Percentiles rank a stretch among this genome's conserved stretches.
Evolutionary conservation across 2,329 filamentous ascomycete genomes (phyloP).

Genomic region (Trichoderma atrobrunneum): DNA sequence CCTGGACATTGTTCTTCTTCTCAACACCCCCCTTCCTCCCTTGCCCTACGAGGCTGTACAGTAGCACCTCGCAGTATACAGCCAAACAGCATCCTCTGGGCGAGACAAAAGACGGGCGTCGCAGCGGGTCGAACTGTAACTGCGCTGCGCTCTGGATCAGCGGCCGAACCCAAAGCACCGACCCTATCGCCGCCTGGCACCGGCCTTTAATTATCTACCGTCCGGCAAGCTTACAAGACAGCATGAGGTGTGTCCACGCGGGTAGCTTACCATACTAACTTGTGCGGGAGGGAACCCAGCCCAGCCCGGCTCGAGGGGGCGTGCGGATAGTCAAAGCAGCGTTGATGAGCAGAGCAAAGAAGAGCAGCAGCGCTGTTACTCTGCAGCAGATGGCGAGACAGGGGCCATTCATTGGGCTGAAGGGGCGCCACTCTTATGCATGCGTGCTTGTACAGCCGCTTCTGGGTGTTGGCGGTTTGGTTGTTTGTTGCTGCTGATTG

Average conservation of each 20-base stretch:
- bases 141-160: not conserved
- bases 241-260: not conserved
- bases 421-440: not conserved
- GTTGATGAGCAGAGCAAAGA: not conserved
- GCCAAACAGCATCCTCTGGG: not conserved
- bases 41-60: not conserved
- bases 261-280: not conserved
- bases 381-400: not conserved
- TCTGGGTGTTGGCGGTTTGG: not conserved
- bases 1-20: not conserved
- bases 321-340: not conserved
- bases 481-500: not conserved
- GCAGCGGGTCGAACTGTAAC: not conserved
- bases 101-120: conserved; percentile 5
- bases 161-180: conserved; percentile 13
- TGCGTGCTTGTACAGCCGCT: not conserved
- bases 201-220: not conserved
- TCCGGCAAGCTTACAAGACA: not conserved
- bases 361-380: not conserved
- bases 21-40: not conserved
- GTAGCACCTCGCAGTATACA: not conserved
- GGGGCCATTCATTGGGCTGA: not conserved
- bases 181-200: conserved; percentile 8
- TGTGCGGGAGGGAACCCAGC: not conserved
- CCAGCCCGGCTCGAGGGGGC: not conserved